Percentiles rank a stretch among this genome's conserved stretches.
phyloP scores from a whole-genome alignment of 345 rosid genomes.

The Sisymbrium irio region DNA sequence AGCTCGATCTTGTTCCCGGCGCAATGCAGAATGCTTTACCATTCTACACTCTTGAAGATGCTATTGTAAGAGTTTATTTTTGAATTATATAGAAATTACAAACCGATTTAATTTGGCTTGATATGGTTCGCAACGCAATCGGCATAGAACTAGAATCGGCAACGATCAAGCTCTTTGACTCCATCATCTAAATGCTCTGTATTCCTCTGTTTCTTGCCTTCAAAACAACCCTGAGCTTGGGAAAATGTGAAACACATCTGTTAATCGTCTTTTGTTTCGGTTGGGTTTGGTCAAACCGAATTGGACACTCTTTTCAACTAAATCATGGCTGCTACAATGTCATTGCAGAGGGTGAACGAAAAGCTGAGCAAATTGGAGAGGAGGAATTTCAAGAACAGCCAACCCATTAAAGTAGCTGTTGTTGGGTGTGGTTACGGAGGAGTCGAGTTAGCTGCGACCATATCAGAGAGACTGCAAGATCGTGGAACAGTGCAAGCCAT shows the following conservation, averaged over 20 bases:
- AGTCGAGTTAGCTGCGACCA: slow-evolving; percentile 92
- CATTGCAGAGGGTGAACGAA: slow-evolving; percentile 63
- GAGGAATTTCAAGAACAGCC: slow-evolving; percentile 56
- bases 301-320: background rate
- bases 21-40: slow-evolving; percentile 88
- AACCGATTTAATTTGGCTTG: background rate
- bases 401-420: slow-evolving; percentile 60
- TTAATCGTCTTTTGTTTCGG: background rate
- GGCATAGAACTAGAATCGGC: no score
- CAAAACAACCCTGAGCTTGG: no score
- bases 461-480: slow-evolving; percentile 82
- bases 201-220: no score
- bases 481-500: slow-evolving; percentile 77
- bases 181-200: no score
- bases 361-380: slow-evolving; percentile 68
- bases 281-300: background rate
- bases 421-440: slow-evolving; percentile 98
- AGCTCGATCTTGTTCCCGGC: slow-evolving; percentile 81
- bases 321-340: slow-evolving; percentile 2
- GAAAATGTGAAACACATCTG: background rate
- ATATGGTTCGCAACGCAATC: background rate
- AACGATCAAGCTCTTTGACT: no score
- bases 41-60: slow-evolving; percentile 83
- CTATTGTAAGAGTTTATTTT: slow-evolving; percentile 53
- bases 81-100: no score